phyloP scores from a whole-genome alignment of 139 green algal genomes.

The Limnomonas spitsbergensis region DNA sequence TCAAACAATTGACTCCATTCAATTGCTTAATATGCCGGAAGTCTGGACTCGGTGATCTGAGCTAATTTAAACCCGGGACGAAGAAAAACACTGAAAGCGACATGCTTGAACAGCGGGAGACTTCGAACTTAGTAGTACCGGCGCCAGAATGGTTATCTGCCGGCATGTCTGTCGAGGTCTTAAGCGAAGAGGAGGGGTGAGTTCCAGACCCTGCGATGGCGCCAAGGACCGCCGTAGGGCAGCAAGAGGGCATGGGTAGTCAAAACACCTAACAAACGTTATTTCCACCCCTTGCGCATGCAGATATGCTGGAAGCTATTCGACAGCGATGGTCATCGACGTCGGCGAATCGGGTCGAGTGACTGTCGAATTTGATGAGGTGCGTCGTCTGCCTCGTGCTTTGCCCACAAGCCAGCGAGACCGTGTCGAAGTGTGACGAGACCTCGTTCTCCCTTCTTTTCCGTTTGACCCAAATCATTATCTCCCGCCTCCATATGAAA shows the following conservation, averaged over 20 bases:
- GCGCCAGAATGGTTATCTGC: neutral
- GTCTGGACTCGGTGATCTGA: too few relatives aligned
- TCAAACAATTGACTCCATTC: too few relatives aligned
- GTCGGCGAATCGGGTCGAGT: neutral
- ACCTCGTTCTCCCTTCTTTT: too few relatives aligned
- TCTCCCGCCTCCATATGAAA: too few relatives aligned
- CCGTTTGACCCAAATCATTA: too few relatives aligned
- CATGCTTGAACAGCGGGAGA: too few relatives aligned
- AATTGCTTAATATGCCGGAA: too few relatives aligned
- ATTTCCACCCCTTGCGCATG: neutral
- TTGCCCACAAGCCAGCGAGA: neutral
- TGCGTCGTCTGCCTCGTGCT: neutral
- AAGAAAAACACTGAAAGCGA: too few relatives aligned
- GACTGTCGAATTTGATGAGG: slow-evolving; percentile 13
- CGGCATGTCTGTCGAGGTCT: neutral
- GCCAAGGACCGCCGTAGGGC: neutral
- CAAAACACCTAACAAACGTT: neutral
- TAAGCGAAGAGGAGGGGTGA: slow-evolving; percentile 12
- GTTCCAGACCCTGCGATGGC: neutral
- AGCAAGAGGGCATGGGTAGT: neutral
- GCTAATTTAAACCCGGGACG: too few relatives aligned
- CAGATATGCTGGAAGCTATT: slow-evolving; percentile 9
- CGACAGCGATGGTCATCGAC: neutral
- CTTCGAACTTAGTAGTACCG: too few relatives aligned
- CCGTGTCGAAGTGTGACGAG: neutral